Conservation (phyloP, 345 rosid species). For the Brassica rapa region DNA sequence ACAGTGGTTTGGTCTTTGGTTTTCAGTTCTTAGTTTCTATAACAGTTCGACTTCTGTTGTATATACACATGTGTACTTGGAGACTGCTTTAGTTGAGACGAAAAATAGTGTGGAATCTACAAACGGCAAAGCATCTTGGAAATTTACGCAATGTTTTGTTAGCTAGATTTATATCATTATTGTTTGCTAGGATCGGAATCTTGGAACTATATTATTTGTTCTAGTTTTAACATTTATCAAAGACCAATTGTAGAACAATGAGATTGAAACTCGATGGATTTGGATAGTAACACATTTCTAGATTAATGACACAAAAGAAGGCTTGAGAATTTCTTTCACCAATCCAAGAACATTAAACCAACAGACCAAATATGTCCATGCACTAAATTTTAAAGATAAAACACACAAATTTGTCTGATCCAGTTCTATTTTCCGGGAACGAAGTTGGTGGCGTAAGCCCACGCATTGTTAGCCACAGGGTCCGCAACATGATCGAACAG, state of each 20-base stretch:
- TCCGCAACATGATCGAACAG: constrained; percentile 47
- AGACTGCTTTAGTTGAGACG: background rate
- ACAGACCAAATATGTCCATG: background rate
- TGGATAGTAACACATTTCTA: background rate
- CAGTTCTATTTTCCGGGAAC: constrained; percentile 48
- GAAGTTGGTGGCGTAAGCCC: constrained; percentile 54
- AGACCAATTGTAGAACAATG: background rate
- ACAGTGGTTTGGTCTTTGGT: constrained; percentile 28
- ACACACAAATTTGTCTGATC: constrained; percentile 1
- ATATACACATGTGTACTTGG: background rate
- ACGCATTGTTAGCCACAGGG: constrained; percentile 56
- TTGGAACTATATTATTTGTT: background rate
- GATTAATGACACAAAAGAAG: background rate
- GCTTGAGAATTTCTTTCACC: background rate
- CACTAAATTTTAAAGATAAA: background rate
- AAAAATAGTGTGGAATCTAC: background rate
- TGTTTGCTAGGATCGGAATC: background rate
- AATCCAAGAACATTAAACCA: constrained; percentile 1
- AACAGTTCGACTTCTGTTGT: constrained; percentile 18
- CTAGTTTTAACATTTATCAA: background rate
- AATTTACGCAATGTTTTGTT: background rate
- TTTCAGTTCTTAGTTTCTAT: background rate
- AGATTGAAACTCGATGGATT: background rate
- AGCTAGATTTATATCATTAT: background rate
- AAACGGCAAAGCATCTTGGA: constrained; percentile 5